A percentile compares a stretch with the other conserved stretches of the same genome.
phyloP scores from a whole-genome alignment of 2,329 filamentous ascomycete genomes.

The Teratosphaeriaceae sp. region DNA sequence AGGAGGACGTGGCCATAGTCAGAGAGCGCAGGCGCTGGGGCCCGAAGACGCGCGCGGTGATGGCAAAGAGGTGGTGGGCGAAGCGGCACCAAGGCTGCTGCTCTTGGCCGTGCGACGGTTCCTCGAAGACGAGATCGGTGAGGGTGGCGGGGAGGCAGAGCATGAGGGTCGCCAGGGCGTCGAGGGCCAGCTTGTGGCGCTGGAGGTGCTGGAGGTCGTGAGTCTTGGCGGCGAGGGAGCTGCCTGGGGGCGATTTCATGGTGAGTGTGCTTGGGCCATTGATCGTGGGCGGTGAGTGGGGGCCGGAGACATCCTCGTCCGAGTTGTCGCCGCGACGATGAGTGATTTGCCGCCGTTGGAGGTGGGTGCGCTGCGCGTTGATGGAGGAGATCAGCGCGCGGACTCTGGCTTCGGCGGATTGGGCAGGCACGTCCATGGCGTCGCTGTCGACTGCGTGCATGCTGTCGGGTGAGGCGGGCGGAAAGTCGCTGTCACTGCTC shows the following conservation, averaged over 20 bases:
- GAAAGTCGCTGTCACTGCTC: no score
- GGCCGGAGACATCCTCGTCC: no score
- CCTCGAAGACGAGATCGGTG: slow-evolving; percentile 9
- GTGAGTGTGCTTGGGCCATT: no score
- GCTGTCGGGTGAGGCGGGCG: no score
- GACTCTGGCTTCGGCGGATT: background rate
- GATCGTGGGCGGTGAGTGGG: no score
- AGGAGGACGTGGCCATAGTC: slow-evolving; percentile 3
- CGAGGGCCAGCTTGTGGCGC: slow-evolving; percentile 4
- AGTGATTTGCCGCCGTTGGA: no score
- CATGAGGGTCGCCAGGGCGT: slow-evolving; percentile 11
- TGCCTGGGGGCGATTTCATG: no score
- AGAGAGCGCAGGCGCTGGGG: slow-evolving; percentile 6
- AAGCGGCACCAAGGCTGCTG: slow-evolving; percentile 1
- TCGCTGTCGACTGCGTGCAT: no score
- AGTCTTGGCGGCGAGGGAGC: no score
- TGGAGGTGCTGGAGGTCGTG: background rate
- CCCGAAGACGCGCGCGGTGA: slow-evolving; percentile 6
- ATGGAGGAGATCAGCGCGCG: background rate
- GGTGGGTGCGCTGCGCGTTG: no score
- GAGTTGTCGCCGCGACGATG: no score
- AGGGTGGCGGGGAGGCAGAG: slow-evolving; percentile 11
- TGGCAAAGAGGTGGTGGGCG: slow-evolving; percentile 3
- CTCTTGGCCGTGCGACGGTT: background rate
- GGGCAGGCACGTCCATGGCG: background rate